Evolutionary conservation across 2,329 filamentous ascomycete genomes (phyloP).

Genomic region (Allantophomopsis lycopodina): DNA sequence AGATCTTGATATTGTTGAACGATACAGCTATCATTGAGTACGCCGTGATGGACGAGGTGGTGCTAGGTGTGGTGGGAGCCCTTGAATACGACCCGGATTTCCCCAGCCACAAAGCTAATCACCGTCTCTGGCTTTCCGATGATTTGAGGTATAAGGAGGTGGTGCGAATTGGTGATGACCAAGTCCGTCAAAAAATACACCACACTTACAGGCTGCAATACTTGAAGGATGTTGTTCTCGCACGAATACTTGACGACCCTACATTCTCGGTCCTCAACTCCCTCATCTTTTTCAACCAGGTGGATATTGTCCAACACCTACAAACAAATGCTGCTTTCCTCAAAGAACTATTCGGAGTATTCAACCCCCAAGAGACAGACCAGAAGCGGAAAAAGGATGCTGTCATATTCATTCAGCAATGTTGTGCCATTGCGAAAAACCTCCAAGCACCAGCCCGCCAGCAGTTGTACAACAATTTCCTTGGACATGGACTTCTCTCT

Average conservation of each 20-base stretch:
- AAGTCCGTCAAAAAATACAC: slow-evolving; percentile 81
- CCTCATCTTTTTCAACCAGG: slow-evolving; percentile 97
- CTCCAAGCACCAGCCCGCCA: slow-evolving; percentile 73
- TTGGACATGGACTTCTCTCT: slow-evolving; percentile 71
- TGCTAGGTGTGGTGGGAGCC: slow-evolving; percentile 86
- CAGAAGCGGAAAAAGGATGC: slow-evolving; percentile 78
- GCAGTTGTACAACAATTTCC: slow-evolving; percentile 79
- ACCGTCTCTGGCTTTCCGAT: slow-evolving; percentile 82
- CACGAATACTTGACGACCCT: slow-evolving; percentile 89
- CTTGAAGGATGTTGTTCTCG: slow-evolving; percentile 94
- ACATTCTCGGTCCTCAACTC: slow-evolving; percentile 97
- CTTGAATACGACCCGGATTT: slow-evolving; percentile 98
- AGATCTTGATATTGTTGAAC: slow-evolving; percentile 86
- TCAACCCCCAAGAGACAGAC: slow-evolving; percentile 50
- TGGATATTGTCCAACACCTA: slow-evolving; percentile 93
- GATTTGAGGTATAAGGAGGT: slow-evolving; percentile 92
- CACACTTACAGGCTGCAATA: slow-evolving; percentile 94
- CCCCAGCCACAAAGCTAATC: slow-evolving; percentile 92
- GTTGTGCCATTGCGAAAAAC: slow-evolving; percentile 87
- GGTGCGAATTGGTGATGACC: slow-evolving; percentile 73
- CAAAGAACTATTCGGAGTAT: slow-evolving; percentile 77
- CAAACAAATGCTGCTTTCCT: slow-evolving; percentile 69
- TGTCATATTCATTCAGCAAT: slow-evolving; percentile 93
- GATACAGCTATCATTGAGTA: slow-evolving; percentile 91
- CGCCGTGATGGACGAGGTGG: slow-evolving; percentile 77